These are phyloP conservation scores for Lepiota subincarnata DNA, from an alignment of 768 basidiomycete species.

Conservation along the genomic window DNA sequence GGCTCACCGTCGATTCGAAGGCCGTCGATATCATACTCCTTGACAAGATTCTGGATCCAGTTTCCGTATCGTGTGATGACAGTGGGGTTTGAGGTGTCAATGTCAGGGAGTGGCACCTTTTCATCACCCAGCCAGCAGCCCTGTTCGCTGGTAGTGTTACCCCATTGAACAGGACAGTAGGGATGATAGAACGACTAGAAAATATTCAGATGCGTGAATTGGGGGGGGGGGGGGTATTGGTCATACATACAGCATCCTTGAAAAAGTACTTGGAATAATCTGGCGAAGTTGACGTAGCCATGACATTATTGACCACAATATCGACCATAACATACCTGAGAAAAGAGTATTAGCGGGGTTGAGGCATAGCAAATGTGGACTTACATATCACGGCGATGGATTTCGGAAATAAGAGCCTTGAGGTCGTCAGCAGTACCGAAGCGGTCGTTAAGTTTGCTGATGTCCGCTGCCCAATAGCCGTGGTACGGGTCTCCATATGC, in stretches of 20 bases:
- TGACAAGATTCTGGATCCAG: constrained; percentile 68
- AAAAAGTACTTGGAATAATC: constrained; percentile 67
- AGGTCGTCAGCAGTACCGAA: constrained; percentile 76
- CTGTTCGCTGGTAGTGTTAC: constrained; percentile 66
- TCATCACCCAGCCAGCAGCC: constrained; percentile 82
- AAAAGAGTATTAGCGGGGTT: neutral
- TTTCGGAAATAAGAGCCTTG: constrained; percentile 56
- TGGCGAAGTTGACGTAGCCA: constrained; percentile 59
- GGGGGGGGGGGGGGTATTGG: neutral
- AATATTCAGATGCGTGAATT: constrained; percentile 5
- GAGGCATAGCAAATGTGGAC: constrained; percentile 15
- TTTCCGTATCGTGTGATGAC: constrained; percentile 59
- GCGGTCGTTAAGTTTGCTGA: constrained; percentile 58
- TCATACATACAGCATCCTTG: constrained; percentile 47
- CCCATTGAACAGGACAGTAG: constrained; percentile 72
- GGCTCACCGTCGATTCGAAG: constrained; percentile 74
- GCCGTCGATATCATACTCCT: constrained; percentile 77
- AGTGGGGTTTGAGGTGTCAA: constrained; percentile 67
- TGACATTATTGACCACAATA: constrained; percentile 83
- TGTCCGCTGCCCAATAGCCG: constrained; percentile 79
- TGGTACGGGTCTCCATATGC: constrained; percentile 83
- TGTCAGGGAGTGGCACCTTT: constrained; percentile 69
- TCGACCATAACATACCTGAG: constrained; percentile 79
- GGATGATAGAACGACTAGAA: constrained; percentile 66
- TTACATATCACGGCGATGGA: constrained; percentile 72